phyloP scores from a whole-genome alignment of 106 monocot genomes.

The Cymbidium sinense region DNA sequence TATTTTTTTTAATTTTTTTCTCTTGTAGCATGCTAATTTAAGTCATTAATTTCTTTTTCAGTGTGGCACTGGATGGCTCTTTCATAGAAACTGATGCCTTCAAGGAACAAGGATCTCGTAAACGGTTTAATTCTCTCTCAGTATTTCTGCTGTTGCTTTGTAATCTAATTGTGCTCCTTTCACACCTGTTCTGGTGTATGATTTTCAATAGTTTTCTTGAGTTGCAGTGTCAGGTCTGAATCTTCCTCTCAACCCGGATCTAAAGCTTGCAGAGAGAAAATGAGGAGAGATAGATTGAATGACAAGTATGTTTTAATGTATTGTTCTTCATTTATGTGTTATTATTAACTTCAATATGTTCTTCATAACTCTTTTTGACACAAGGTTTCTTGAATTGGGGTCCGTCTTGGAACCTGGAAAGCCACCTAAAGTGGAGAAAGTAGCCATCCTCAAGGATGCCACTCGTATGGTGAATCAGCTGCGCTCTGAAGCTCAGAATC shows the following conservation, averaged over 20 bases:
- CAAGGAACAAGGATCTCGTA: conserved; percentile 32
- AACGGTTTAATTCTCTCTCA: conserved; percentile 37
- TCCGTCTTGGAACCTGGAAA: conserved; percentile 63
- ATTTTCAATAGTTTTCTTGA: not conserved
- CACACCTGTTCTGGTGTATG: not conserved
- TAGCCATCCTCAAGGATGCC: conserved; percentile 63
- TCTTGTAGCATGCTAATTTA: no score
- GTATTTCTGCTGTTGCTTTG: not conserved
- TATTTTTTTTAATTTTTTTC: no score
- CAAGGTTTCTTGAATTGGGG: conserved; percentile 63
- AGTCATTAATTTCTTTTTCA: conserved; percentile 12
- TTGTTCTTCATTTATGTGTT: conserved; percentile 1
- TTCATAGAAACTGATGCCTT: conserved; percentile 27
- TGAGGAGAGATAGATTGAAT: conserved; percentile 77
- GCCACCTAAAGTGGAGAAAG: conserved; percentile 59
- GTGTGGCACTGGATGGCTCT: conserved; percentile 35
- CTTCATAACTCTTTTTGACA: not conserved
- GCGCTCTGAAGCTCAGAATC: conserved; percentile 43
- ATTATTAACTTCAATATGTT: not conserved
- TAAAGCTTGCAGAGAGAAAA: conserved; percentile 81
- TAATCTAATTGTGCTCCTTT: not conserved
- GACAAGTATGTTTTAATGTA: conserved; percentile 40
- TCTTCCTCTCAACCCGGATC: conserved; percentile 33
- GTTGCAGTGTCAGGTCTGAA: conserved; percentile 45
- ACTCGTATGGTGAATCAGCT: conserved; percentile 49